A percentile compares a stretch with the other conserved stretches of the same genome.
Evolutionary conservation across 176 grass and related monocot genomes (phyloP).

Genomic region (Avena atlantica): DNA sequence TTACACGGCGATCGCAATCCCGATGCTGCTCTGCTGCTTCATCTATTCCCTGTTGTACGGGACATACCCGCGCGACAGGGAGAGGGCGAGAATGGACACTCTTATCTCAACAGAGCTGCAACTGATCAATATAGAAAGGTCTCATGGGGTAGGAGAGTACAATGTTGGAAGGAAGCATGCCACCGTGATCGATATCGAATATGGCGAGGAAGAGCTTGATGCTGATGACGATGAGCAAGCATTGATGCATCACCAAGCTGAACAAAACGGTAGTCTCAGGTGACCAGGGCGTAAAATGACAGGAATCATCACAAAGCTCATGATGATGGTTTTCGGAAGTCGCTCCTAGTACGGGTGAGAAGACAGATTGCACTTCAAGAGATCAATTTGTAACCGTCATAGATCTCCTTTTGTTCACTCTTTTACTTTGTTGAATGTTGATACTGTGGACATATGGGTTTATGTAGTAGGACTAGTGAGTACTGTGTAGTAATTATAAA

Average conservation of each 20-base stretch:
- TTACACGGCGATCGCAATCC: constrained; percentile 72
- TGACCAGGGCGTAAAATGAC: neutral
- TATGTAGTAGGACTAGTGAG: neutral
- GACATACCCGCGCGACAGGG: constrained; percentile 77
- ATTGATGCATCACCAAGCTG: constrained; percentile 44
- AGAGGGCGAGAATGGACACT: constrained; percentile 77
- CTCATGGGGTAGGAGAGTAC: neutral
- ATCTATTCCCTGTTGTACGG: constrained; percentile 79
- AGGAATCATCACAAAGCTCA: neutral
- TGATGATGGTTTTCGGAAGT: neutral
- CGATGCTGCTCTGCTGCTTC: constrained; percentile 82
- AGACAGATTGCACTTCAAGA: neutral
- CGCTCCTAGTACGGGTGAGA: neutral
- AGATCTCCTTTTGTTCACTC: neutral
- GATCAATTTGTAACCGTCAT: neutral
- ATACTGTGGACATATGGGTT: neutral
- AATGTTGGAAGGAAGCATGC: constrained; percentile 37
- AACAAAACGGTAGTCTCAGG: constrained; percentile 15
- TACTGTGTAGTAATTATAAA: neutral
- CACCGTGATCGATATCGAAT: constrained; percentile 59
- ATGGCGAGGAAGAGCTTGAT: constrained; percentile 48
- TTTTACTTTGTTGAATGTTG: neutral
- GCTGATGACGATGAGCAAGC: constrained; percentile 44
- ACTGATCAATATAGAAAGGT: constrained; percentile 57
- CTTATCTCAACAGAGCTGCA: constrained; percentile 71